Evolutionary conservation across 2,329 filamentous ascomycete species (phyloP).

Genomic region (Cladosporium sp.): DNA sequence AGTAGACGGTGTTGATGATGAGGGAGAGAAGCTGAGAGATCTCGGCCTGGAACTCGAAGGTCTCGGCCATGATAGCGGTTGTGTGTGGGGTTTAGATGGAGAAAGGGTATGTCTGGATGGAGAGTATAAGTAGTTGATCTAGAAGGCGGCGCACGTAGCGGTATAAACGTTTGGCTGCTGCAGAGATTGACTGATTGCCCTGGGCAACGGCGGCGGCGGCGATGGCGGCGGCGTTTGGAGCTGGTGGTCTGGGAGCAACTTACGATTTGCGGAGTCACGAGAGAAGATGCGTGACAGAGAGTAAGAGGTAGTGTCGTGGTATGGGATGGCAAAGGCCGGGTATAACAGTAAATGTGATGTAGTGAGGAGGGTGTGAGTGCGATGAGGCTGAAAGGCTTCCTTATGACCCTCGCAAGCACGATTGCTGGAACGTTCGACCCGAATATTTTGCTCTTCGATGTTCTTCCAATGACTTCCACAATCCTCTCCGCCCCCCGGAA

Average conservation of each 20-base stretch:
- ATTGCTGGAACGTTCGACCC: not conserved
- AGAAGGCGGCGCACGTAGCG: not conserved
- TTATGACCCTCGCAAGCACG: conserved; percentile 5
- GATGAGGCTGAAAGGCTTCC: conserved; percentile 12
- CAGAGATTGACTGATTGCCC: conserved; percentile 16
- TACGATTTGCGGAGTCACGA: conserved; percentile 17
- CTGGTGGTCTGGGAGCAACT: not conserved
- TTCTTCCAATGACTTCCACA: not conserved
- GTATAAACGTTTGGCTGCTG: not conserved
- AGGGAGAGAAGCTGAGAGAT: conserved; percentile 99
- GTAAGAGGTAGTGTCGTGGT: conserved; percentile 1
- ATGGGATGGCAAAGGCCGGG: conserved; percentile 16
- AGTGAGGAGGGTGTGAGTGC: not conserved
- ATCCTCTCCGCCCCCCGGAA: not conserved
- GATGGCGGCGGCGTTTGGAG: not conserved
- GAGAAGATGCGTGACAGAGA: conserved; percentile 7
- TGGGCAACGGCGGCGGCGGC: conserved; percentile 10
- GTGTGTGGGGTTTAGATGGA: conserved; percentile 17
- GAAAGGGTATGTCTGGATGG: conserved; percentile 11
- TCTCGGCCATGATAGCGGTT: conserved; percentile 77
- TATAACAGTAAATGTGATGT: conserved; percentile 13
- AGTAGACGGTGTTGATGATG: conserved; percentile 99
- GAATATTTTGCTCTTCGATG: not conserved
- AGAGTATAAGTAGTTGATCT: conserved; percentile 7
- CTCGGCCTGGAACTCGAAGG: conserved; percentile 99